Evolutionary conservation across 2,329 filamentous ascomycete genomes (phyloP), one percentile per base, ranked within the genome.

Genomic region (Pestalotiopsis sp.): DNA sequence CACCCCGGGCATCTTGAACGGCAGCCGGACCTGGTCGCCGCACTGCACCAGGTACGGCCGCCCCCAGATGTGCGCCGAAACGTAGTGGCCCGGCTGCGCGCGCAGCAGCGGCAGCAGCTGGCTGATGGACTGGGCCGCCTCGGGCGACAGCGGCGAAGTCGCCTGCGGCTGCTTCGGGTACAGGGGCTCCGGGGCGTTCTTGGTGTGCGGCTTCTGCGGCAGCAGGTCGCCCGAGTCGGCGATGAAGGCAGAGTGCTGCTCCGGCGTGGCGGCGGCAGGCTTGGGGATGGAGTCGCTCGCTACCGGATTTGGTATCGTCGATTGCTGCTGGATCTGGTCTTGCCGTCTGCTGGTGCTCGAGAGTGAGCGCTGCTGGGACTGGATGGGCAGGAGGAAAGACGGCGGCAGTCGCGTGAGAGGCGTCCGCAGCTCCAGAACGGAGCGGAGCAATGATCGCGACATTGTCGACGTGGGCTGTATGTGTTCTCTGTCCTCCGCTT

Each of bases 21-120:
- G 93, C 66, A 96, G 89, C 45, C 92, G 92, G 65, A 96, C 81
- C 69, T 86, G 85, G 82, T 96, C 93, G 73, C 93, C 93, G 59
- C 86, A 84, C 6, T 92, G 94, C 72, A 96, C 87, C 39, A 96
- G 91, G 83, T 95, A 96, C 6, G 92, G 92, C 67, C 87, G 89
- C 38, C 89, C 92, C 82, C 96, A 91, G 81, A 97, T 91, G 82
- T 94, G 92, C 68, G 92, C 85, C 61, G 91, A 93, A 77, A 94
- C 89, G 85, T 95, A 96, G 86, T 94, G 92, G 25, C 86, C 84
- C 3, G 91, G 89, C 82, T 96, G 93, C 12, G 91, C 87, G 74
- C 87, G 87, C 62, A 96, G 89, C 61, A 94, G 84, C 1, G 93
- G 92, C 38, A 94, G 88, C 62, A 94, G 86, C 70, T 85, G 77